Conservation (phyloP, 305 asterid species). For the Rubia tinctorum region DNA sequence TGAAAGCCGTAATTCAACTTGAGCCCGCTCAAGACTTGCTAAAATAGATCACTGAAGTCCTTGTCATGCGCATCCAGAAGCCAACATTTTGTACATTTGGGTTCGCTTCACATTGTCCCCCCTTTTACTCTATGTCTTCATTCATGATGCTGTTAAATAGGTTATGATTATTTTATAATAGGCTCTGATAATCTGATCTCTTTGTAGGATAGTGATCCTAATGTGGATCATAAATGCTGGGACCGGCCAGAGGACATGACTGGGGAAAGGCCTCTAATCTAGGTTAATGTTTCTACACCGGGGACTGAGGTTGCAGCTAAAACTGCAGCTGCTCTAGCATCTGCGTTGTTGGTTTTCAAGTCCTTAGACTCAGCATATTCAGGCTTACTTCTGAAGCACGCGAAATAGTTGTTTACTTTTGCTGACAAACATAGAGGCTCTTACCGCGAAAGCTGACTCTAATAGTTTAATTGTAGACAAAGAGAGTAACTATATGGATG, state of each 20-base stretch:
- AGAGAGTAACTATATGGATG: too few relatives aligned
- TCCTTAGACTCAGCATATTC: slow-evolving; percentile 52
- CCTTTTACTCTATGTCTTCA: neutral
- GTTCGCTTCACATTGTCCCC: slow-evolving; percentile 26
- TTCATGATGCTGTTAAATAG: neutral
- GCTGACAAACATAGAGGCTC: slow-evolving; percentile 64
- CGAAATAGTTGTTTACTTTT: slow-evolving; percentile 69
- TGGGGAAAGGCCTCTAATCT: slow-evolving; percentile 65
- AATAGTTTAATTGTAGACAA: too few relatives aligned
- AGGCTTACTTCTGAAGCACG: slow-evolving; percentile 65
- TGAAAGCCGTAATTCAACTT: slow-evolving; percentile 63
- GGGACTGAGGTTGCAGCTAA: slow-evolving; percentile 94
- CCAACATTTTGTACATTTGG: slow-evolving; percentile 79
- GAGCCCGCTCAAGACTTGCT: slow-evolving; percentile 71
- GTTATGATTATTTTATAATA: neutral
- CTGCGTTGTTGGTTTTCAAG: slow-evolving; percentile 82
- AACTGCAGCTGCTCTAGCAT: slow-evolving; percentile 94
- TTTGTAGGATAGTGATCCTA: slow-evolving; percentile 73
- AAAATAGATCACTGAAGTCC: slow-evolving; percentile 90
- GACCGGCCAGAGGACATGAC: slow-evolving; percentile 80
- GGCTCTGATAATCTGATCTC: slow-evolving; percentile 2
- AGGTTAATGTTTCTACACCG: slow-evolving; percentile 66
- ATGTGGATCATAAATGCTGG: slow-evolving; percentile 83
- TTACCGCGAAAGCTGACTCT: slow-evolving; percentile 20
- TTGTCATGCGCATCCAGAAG: slow-evolving; percentile 72